Evolutionary conservation across 352 stramenopile genomes (phyloP), one percentile per base, ranked within the genome.

Genomic region (Plasmopara muralis): DNA sequence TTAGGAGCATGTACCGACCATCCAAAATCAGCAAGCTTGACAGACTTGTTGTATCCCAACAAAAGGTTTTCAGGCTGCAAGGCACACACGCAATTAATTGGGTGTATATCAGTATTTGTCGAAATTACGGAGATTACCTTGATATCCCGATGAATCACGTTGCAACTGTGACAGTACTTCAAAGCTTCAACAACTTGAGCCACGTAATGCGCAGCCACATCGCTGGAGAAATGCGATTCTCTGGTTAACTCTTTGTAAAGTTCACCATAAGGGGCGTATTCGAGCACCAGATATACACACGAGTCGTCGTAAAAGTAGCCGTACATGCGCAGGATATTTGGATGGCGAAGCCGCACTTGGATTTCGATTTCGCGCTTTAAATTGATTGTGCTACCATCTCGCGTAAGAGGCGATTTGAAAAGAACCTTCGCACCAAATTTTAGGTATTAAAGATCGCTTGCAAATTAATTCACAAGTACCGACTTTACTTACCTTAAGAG

Each of bases 11-110:
- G 75, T 6, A 93, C 80, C 2, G 85, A 89, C 79, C 84, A 91
- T 7, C 85, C 85, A 38, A 95, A 95, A 53, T 95, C 85, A 30
- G 85, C 85, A 37, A 95, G 67, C 55, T 95, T 95, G 41, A 95
- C 72, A 5, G 68, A 79, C 47, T 86, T 67, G 33, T 90, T 85
- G 29, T 68, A 62, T 10, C 79, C 83, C 34, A 95, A 52, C 12
- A 95, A 55, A 2, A 95, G 51, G 55, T 95, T 95, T 47, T 95
- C 83, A 15, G 82, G 83, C 81, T 93, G 43, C 1, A 52, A 37
- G 44, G 7, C 56, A 38, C 12, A 52, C 4, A 20, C 14, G 47
- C 29, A 35, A 12, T 14, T 30, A 35, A 16, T 58, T 18, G 60
- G 40, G 42, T 16, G 9, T 43, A 9, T 25, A 3, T 12, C 12